These are phyloP conservation scores for Exophiala viscosa DNA, from an alignment of 2,329 filamentous ascomycete genomes.

Conservation along the genomic window DNA sequence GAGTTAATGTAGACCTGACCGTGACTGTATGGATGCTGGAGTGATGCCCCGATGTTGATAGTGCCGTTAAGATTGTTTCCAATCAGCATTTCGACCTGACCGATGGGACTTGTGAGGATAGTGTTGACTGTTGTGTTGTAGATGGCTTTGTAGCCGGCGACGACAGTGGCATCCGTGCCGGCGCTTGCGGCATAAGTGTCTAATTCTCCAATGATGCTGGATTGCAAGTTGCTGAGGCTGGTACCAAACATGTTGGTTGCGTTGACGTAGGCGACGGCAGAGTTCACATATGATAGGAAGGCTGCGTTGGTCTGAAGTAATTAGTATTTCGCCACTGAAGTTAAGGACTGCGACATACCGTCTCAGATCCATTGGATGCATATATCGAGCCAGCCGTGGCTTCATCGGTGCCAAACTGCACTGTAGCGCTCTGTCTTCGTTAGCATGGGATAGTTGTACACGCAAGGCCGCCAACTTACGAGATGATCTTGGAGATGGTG, in stretches of 20 bases:
- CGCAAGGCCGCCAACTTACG: conserved; percentile 35
- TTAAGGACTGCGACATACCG: conserved; percentile 28
- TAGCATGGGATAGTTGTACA: neutral
- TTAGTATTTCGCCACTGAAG: conserved; percentile 7
- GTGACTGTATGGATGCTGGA: conserved; percentile 28
- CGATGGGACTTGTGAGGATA: conserved; percentile 21
- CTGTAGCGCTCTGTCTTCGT: conserved; percentile 30
- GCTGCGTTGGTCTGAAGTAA: conserved; percentile 12
- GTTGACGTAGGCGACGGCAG: conserved; percentile 25
- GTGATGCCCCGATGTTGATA: conserved; percentile 21
- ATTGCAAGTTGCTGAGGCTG: conserved; percentile 6
- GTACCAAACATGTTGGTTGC: conserved; percentile 24
- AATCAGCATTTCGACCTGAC: conserved; percentile 28
- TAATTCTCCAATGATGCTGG: conserved; percentile 8
- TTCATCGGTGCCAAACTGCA: conserved; percentile 31
- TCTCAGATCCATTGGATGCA: conserved; percentile 29
- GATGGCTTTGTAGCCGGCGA: conserved; percentile 28
- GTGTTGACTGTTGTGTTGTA: conserved; percentile 20
- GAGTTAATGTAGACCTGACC: conserved; percentile 31
- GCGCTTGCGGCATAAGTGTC: conserved; percentile 12
- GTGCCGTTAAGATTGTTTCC: conserved; percentile 27
- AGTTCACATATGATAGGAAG: conserved; percentile 27
- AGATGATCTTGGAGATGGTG: conserved; percentile 63
- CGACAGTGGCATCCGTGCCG: conserved; percentile 11
- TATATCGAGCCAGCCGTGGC: conserved; percentile 34